phyloP scores from a whole-genome alignment of 75 land plant species.

The Cupressus sempervirens region DNA sequence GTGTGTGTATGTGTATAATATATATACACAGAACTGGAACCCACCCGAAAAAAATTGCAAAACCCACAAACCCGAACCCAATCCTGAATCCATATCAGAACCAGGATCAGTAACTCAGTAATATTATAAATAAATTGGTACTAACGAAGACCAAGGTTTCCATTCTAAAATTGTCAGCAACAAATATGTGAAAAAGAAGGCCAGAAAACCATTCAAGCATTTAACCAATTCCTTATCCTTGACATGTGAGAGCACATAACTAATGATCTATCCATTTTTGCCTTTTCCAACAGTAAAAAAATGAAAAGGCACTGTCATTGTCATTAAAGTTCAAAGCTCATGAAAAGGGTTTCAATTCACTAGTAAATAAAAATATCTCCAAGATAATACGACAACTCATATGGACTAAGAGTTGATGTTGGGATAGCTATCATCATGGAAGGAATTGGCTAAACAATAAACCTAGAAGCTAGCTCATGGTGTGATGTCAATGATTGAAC shows the following conservation, averaged over 20 bases:
- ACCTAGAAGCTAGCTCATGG: too few species aligned
- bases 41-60: too few species aligned
- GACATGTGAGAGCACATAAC: not conserved
- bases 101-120: too few species aligned
- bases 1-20: too few species aligned
- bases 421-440: not conserved
- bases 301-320: not conserved
- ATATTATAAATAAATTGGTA: not conserved
- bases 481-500: too few species aligned
- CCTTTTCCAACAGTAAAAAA: not conserved
- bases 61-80: too few species aligned
- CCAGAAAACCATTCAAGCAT: not conserved
- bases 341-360: not conserved
- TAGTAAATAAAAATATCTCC: not conserved
- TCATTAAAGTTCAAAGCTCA: not conserved
- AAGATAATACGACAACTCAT: not conserved
- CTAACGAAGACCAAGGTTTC: not conserved
- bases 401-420: not conserved
- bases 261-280: not conserved
- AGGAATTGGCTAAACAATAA: too few species aligned
- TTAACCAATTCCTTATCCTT: not conserved
- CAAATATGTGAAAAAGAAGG: too few species aligned
- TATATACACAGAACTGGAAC: too few species aligned
- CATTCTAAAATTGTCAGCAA: not conserved
- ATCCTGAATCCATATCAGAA: too few species aligned